Evolutionary conservation across 305 asterid genomes (phyloP), one percentile per base, ranked within the genome.

Genomic region (Salvia sclarea): DNA sequence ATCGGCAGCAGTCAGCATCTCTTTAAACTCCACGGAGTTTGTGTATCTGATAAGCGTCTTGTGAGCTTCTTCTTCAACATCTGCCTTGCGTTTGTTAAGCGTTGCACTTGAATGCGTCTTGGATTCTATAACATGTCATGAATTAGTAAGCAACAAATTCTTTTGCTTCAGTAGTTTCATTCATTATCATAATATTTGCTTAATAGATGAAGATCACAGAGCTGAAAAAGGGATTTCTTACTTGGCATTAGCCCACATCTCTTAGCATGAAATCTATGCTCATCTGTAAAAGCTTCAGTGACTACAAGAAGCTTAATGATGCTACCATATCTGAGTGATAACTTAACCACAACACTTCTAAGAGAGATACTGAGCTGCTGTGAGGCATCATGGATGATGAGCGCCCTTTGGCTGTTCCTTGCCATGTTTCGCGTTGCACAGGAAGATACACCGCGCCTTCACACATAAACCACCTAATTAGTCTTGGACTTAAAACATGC

Each of bases 351-450:
- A 31, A 74, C 71, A 18, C 69, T 55, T 55, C 74, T 79, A 43
- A 71, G 45, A 16, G 75, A 64, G 3, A 64, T 44, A 35, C 81
- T 40, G 22, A 76, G 72, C 14, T 49, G 73, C 60, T 57, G 71
- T 6, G 86, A 79, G 20, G 83, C 86, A 28, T 81, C 88, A 59
- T 85, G 91, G 61, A 85, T 62, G 13, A 85, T 76, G 12, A 85
- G 63, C 45, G 82, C 72, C 61, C 70, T 77, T 18, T 81, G 84
- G 11, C n/a, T 52, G 72, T 44, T 56, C 28, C 45, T 74, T 12
- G 82, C 49, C 85, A 78, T 75, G 24, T 45, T 55, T 75, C 54
- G 54, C 56, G 72, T 43, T 67, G 25, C 4, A 13, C 21, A 8
- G 7, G 22, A 56, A 50, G 71, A 48, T 62, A 37, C 10, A 28